Conservation (phyloP, 192 early-diverging fungal species). For the Entomortierella chlamydospora region DNA sequence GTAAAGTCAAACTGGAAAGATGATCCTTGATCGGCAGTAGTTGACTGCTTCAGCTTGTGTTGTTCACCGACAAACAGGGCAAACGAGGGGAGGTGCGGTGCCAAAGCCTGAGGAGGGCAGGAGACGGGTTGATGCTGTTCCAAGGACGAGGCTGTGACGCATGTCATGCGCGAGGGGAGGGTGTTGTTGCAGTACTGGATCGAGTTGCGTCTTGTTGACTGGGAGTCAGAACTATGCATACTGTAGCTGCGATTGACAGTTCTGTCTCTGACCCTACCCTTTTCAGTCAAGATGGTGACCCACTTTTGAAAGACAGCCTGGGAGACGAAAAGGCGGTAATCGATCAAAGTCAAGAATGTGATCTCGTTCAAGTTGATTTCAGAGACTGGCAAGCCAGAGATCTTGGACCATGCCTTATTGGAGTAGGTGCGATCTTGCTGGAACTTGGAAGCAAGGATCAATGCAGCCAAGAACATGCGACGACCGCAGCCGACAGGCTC, state of each 20-base stretch:
- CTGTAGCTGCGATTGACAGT: constrained; percentile 4
- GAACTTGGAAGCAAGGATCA: constrained; percentile 90
- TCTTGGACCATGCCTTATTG: constrained; percentile 88
- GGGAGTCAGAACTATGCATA: constrained; percentile 4
- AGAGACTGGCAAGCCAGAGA: constrained; percentile 76
- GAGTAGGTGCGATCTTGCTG: constrained; percentile 85
- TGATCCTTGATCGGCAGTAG: background rate
- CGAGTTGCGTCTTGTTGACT: constrained; percentile 40
- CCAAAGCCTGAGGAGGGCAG: background rate
- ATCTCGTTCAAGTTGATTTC: constrained; percentile 89
- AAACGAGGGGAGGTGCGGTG: constrained; percentile 40
- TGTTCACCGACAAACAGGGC: constrained; percentile 42
- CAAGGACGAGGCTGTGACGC: constrained; percentile 53
- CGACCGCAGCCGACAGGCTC: constrained; percentile 75
- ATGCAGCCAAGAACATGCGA: constrained; percentile 84
- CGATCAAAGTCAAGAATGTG: constrained; percentile 79
- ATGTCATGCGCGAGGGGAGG: constrained; percentile 51
- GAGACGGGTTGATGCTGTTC: constrained; percentile 20
- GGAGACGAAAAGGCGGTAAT: constrained; percentile 78
- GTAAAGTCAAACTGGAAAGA: constrained; percentile 40
- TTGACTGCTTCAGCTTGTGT: constrained; percentile 12
- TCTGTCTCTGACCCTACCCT: constrained; percentile 34
- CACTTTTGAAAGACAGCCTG: constrained; percentile 70
- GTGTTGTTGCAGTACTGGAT: constrained; percentile 54
- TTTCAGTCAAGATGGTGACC: constrained; percentile 61